A percentile compares a stretch with the other conserved stretches of the same genome.
Evolutionary conservation across 2,329 filamentous ascomycete species (phyloP).

Genomic region (Exserohilum rostratum): DNA sequence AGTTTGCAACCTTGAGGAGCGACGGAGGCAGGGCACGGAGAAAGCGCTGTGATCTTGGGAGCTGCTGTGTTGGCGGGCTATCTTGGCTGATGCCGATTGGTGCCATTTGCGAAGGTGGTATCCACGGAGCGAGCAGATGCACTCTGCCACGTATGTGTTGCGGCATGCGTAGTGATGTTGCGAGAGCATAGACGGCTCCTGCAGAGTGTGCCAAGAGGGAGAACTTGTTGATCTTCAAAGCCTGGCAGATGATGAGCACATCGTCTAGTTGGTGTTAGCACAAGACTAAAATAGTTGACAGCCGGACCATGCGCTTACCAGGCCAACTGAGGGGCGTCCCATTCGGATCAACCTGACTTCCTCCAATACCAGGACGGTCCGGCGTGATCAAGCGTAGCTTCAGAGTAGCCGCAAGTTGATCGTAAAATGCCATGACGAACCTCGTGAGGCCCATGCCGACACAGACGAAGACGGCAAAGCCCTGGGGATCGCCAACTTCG

Average conservation of each 20-base stretch:
- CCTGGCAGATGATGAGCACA: conserved; percentile 90
- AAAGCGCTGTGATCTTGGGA: conserved; percentile 90
- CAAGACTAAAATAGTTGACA: conserved; percentile 46
- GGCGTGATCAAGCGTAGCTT: conserved; percentile 91
- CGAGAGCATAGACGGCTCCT: conserved; percentile 95
- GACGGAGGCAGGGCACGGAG: conserved; percentile 88
- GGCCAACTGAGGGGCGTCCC: conserved; percentile 93
- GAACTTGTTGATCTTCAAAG: conserved; percentile 91
- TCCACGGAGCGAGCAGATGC: conserved; percentile 94
- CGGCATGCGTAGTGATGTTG: conserved; percentile 92
- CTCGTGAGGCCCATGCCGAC: conserved; percentile 97
- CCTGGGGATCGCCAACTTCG: conserved; percentile 90
- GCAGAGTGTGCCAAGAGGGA: conserved; percentile 95
- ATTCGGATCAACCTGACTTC: conserved; percentile 84
- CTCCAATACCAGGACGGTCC: conserved; percentile 91
- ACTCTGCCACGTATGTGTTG: conserved; percentile 94
- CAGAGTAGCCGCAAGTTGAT: conserved; percentile 87
- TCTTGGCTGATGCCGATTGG: conserved; percentile 68
- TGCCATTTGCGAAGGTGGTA: conserved; percentile 72
- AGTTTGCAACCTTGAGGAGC: conserved; percentile 91
- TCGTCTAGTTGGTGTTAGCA: conserved; percentile 62
- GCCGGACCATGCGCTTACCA: conserved; percentile 60
- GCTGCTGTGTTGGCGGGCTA: conserved; percentile 78
- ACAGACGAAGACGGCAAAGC: conserved; percentile 92
- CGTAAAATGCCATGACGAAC: conserved; percentile 96